Base-by-base conservation (phyloP, 2,329 filamentous ascomycete genomes). In the Fusarium xyrophilum region DNA sequence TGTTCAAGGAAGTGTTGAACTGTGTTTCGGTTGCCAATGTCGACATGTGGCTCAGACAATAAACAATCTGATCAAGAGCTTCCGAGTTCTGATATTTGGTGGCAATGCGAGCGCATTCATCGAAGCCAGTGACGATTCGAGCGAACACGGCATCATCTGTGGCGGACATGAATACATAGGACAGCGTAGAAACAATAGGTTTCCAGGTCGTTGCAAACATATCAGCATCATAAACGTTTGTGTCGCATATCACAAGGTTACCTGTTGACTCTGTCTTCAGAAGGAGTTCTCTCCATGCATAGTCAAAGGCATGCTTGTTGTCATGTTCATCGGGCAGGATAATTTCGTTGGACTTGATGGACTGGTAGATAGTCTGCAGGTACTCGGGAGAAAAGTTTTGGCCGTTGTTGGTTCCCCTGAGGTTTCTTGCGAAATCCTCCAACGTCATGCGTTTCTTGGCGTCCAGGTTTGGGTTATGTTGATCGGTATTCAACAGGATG, bases 151-250 rank as follows among this genome's bases (percentile, higher is more conserved):
- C 86, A 77, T 99, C 96, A 75, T 99, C 96, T 1, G 93, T 97
- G 19, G 96, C 96, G 36, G 95, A 98, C 91, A 98, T 97, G 82
- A 99, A 99, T 6, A 99, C 96, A 76, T 98, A 99, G 15, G 96
- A 96, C 56, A 99, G 83, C 0, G 96, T 98, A 6, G 96, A 94
- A 38, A 99, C 86, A 51, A 99, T 93, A 0, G 96, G 95, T 76
- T 89, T 93, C 96, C 96, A 99, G 1, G 94, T 97, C 25, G 93
- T 91, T 60, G 91, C 89, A 78, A 99, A 99, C 93, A 99, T 97
- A 76, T 99, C 94, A 7, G 94, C 93, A 78, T 99, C 96, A 78
- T 93, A 99, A 39, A 97, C 89, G 76, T 97, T 98, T 7, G 95
- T 97, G 70, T 97, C 87, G 77, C 93, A 96, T 32, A 95, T 83